A percentile compares a stretch with the other conserved stretches of the same genome.
Evolutionary conservation across 116 monocot genomes (phyloP).

Genomic region (Iris pallida): DNA sequence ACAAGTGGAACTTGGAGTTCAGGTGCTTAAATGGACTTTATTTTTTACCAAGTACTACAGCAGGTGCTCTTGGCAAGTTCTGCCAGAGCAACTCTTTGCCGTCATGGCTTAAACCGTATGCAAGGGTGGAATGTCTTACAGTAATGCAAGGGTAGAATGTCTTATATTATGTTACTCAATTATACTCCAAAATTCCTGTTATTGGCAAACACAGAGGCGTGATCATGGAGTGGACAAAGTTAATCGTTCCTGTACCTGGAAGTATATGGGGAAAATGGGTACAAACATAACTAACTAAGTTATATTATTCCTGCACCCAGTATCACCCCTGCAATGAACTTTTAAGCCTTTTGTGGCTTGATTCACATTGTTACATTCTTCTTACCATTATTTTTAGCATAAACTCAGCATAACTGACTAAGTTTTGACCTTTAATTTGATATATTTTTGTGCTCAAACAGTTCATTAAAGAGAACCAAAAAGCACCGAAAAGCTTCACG

Average conservation of each 20-base stretch:
- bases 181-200: slow-evolving; percentile 8
- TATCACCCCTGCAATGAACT: no score
- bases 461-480: no score
- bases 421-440: no score
- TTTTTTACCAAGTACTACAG: slow-evolving; percentile 8
- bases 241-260: slow-evolving; percentile 24
- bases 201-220: slow-evolving; percentile 13
- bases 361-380: no score
- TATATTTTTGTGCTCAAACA: no score
- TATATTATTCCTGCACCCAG: no score
- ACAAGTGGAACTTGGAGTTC: slow-evolving; percentile 11
- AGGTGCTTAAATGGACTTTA: background rate
- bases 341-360: no score
- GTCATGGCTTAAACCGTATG: slow-evolving; percentile 2
- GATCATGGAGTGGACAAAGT: background rate
- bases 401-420: no score
- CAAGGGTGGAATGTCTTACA: background rate
- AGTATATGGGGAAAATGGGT: slow-evolving; percentile 29
- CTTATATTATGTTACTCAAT: background rate
- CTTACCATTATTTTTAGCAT: no score
- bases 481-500: no score
- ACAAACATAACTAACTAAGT: no score
- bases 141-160: no score
- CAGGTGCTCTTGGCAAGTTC: background rate
- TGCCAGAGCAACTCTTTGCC: background rate